Base-by-base conservation (phyloP, 371 early-diverging fungal species). In the Rhizopus sp. region DNA sequence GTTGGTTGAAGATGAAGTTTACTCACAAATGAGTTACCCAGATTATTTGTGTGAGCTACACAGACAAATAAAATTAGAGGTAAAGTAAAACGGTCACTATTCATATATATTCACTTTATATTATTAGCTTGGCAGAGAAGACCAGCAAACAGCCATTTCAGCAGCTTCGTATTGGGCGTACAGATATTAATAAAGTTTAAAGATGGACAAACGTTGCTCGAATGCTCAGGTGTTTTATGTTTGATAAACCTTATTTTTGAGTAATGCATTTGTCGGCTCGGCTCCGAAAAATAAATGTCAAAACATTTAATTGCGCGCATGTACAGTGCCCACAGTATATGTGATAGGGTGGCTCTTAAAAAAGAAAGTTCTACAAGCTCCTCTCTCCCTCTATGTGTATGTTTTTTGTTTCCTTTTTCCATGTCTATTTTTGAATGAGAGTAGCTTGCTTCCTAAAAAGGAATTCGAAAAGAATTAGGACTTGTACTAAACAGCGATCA, bases 1-100 rank as follows among this genome's bases (percentile, higher is more conserved):
- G 35, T 59, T 95, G 54, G 73, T 86, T 10, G 94, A 95, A 66
- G 95, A 93, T 66, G 90, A 90, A 67, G 89, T 88, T 49, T 85
- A 83, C 53, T 92, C 88, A 42, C 86, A 85, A 49, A 82, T 91
- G 90, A 87, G 84, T 35, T 97, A 98, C 73, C 93, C 96, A 9
- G 98, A 97, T 66, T 96, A 88, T 63, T 74, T 98, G 23, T 92
- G 93, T 57, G 71, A 82, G 42, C 85, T 96, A 50, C 98, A 98
- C 71, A 83, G 90, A 63, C 89, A 88, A 70, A 91, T 92, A 53
- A 92, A 93, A 69, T 78, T 62, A 17, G 93, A 92, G 76, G 83
- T 86, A 75, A 33, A 12, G n/a, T 17, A 15, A 40, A 13, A 33
- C 12, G 0, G 15, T 7, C 10, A 31, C 30, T 35, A 29, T 31